Evolutionary conservation across 2,329 filamentous ascomycete genomes (phyloP).

Genomic region (Fusarium equiseti): DNA sequence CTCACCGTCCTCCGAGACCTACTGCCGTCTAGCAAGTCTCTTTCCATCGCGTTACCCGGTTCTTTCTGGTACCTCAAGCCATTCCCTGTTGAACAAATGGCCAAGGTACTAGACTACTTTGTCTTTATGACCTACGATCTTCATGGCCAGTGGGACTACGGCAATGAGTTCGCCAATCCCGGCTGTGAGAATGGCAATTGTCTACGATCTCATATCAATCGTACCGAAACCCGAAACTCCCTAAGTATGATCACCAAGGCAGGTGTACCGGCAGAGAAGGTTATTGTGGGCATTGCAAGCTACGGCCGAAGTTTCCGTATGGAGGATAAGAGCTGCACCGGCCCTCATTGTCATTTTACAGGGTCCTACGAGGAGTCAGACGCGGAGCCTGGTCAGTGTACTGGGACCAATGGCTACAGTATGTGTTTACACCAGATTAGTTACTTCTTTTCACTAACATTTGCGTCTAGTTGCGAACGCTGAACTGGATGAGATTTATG

Average conservation of each 20-base stretch:
- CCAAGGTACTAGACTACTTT: conserved; percentile 50
- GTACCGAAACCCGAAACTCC: conserved; percentile 51
- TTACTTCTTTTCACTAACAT: no score
- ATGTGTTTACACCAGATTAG: neutral
- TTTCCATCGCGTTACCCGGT: conserved; percentile 51
- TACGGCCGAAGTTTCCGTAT: conserved; percentile 54
- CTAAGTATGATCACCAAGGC: conserved; percentile 54
- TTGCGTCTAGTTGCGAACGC: no score
- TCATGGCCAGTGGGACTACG: conserved; percentile 52
- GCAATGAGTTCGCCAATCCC: conserved; percentile 44
- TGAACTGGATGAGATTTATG: no score
- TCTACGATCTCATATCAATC: conserved; percentile 53
- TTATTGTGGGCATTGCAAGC: conserved; percentile 50
- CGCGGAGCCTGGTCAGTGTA: conserved; percentile 3
- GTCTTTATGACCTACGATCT: conserved; percentile 55
- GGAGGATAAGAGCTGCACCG: conserved; percentile 46
- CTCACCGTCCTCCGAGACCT: conserved; percentile 6
- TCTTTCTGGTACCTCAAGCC: conserved; percentile 53
- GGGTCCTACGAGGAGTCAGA: conserved; percentile 20
- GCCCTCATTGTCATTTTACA: conserved; percentile 43
- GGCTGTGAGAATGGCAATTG: conserved; percentile 51
- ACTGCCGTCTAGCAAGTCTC: conserved; percentile 33
- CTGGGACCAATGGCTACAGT: conserved; percentile 48
- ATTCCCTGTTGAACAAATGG: conserved; percentile 49
- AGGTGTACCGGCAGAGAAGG: conserved; percentile 47